Conservation (phyloP, 139 green algal species). For the Chlorella ohadii region DNA sequence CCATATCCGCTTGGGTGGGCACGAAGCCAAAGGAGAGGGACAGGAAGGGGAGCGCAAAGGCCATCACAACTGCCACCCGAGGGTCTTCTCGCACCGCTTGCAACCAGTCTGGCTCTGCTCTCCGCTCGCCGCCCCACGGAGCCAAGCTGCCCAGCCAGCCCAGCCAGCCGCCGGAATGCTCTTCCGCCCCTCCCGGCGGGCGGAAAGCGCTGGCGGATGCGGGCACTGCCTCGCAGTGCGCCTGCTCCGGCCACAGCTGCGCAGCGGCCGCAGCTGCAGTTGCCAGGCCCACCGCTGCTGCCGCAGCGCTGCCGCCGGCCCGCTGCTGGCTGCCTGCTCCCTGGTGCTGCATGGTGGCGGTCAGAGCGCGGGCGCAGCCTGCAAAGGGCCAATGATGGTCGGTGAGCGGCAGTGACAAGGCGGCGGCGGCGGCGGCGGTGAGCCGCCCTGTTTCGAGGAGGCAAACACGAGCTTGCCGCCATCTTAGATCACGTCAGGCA, state of each 20-base stretch:
- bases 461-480: too few relatives aligned
- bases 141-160: neutral
- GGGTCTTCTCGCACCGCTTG: conserved; percentile 10
- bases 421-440: neutral
- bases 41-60: conserved; percentile 41
- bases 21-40: conserved; percentile 43
- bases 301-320: neutral
- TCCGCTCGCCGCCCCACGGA: neutral
- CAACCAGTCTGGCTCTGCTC: neutral
- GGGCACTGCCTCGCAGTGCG: neutral
- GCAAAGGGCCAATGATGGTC: neutral
- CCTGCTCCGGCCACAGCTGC: neutral
- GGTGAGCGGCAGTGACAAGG: neutral
- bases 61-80: conserved; percentile 42
- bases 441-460: neutral
- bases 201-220: neutral
- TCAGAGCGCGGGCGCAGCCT: neutral
- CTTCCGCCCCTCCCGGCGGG: too few relatives aligned
- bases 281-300: neutral
- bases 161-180: neutral
- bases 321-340: neutral
- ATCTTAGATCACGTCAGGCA: too few relatives aligned
- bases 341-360: neutral
- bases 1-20: conserved; percentile 16
- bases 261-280: neutral